phyloP scores from a whole-genome alignment of 2,329 filamentous ascomycete species.

The Colletotrichum viniferum region DNA sequence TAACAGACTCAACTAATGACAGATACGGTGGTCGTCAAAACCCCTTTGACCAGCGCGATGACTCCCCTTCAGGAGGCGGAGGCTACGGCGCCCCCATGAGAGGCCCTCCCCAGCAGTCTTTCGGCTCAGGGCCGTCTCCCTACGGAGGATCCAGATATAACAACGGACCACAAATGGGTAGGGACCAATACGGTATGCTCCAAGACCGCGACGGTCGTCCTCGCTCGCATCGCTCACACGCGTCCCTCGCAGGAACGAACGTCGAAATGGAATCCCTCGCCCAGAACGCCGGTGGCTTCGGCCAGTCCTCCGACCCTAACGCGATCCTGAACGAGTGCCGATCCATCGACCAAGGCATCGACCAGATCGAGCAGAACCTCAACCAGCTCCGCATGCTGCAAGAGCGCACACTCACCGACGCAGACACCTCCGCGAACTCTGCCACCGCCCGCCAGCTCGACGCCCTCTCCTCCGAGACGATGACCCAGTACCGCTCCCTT shows the following conservation, averaged over 20 bases:
- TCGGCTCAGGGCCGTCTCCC: slow-evolving; percentile 19
- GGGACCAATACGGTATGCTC: slow-evolving; percentile 16
- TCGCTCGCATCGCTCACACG: background rate
- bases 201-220: slow-evolving; percentile 7
- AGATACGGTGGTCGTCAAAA: slow-evolving; percentile 62
- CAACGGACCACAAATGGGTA: slow-evolving; percentile 25
- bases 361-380: slow-evolving; percentile 74
- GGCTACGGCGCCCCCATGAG: slow-evolving; percentile 29
- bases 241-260: slow-evolving; percentile 43
- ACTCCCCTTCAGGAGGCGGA: slow-evolving; percentile 28
- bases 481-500: slow-evolving; percentile 80
- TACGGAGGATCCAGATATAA: slow-evolving; percentile 27
- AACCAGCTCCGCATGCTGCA: slow-evolving; percentile 75
- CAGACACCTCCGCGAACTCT: slow-evolving; percentile 72
- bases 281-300: slow-evolving; percentile 54
- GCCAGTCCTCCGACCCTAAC: slow-evolving; percentile 63
- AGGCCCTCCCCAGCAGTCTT: slow-evolving; percentile 18
- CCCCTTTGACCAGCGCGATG: slow-evolving; percentile 63
- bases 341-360: slow-evolving; percentile 77
- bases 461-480: slow-evolving; percentile 76
- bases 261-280: slow-evolving; percentile 76
- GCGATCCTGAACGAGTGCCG: slow-evolving; percentile 84
- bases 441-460: slow-evolving; percentile 74
- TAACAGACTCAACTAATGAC: slow-evolving; percentile 34
- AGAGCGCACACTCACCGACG: slow-evolving; percentile 73